Percentiles rank a stretch among this genome's conserved stretches.
phyloP scores from a whole-genome alignment of 495 filamentous ascomycete genomes.

The Talaromyces borbonicus region DNA sequence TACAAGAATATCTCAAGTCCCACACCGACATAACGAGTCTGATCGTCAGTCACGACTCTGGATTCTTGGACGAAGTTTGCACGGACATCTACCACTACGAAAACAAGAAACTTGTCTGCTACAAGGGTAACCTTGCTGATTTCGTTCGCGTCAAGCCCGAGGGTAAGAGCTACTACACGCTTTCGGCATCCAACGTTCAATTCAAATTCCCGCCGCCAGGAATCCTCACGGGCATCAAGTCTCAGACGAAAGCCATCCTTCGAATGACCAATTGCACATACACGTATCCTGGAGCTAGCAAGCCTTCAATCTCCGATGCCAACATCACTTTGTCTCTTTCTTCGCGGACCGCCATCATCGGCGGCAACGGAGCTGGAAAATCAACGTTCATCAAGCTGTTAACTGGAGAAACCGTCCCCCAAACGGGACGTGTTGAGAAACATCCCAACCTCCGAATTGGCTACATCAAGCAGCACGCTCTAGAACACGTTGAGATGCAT shows the following conservation, averaged over 20 bases:
- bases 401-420: conserved; percentile 90
- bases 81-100: conserved; percentile 99
- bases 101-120: conserved; percentile 88
- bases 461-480: conserved; percentile 98
- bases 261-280: conserved; percentile 88
- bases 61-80: conserved; percentile 92
- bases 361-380: conserved; percentile 96
- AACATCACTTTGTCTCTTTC: conserved; percentile 79
- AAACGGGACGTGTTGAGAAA: conserved; percentile 85
- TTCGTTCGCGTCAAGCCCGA: conserved; percentile 94
- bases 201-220: conserved; percentile 98
- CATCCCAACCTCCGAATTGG: conserved; percentile 98
- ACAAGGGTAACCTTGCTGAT: conserved; percentile 86
- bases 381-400: conserved; percentile 96
- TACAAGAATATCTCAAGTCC: conserved; percentile 87
- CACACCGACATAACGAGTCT: conserved; percentile 96
- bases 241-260: conserved; percentile 82
- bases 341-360: conserved; percentile 90
- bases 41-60: conserved; percentile 97
- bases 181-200: conserved; percentile 78
- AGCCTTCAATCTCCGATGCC: conserved; percentile 82
- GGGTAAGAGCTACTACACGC: conserved; percentile 96
- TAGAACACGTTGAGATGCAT: conserved; percentile 99
- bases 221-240: conserved; percentile 92
- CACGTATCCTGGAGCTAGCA: conserved; percentile 76